Evolutionary conservation across 805 yeast genomes (phyloP).

Genomic region (Wickerhamiella kazuoi): DNA sequence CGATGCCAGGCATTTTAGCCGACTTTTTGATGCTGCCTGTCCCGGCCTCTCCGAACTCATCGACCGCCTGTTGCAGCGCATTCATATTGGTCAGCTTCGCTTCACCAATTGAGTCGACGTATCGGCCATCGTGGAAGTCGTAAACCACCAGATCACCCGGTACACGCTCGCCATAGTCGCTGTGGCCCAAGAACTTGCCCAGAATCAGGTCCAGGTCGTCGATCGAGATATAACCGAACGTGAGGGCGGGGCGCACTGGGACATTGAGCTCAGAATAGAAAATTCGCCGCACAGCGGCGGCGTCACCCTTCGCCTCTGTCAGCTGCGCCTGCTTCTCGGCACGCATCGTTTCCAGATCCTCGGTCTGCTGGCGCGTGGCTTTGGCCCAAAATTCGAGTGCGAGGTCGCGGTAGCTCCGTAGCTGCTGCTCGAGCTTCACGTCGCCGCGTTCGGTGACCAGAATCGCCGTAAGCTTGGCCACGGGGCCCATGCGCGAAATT

Average conservation of each 20-base stretch:
- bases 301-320: slow-evolving; percentile 9
- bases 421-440: not conserved
- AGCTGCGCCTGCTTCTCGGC: slow-evolving; percentile 9
- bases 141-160: slow-evolving; percentile 10
- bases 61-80: not conserved
- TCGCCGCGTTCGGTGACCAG: slow-evolving; percentile 1
- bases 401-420: slow-evolving; percentile 1
- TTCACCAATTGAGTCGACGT: slow-evolving; percentile 5
- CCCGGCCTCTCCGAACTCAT: not conserved
- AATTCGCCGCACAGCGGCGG: slow-evolving; percentile 8
- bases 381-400: slow-evolving; percentile 2
- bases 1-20: not conserved
- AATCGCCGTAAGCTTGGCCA: slow-evolving; percentile 3
- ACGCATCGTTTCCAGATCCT: slow-evolving; percentile 9
- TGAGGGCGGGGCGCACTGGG: slow-evolving; percentile 8
- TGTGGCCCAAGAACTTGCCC: slow-evolving; percentile 1
- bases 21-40: not conserved
- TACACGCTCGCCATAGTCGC: slow-evolving; percentile 5
- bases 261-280: slow-evolving; percentile 9
- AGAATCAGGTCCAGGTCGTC: slow-evolving; percentile 7
- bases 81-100: not conserved
- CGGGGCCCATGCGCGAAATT: not conserved
- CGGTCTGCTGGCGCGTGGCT: slow-evolving; percentile 7
- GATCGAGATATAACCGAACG: slow-evolving; percentile 10
- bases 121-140: slow-evolving; percentile 11